A percentile compares a stretch with the other conserved stretches of the same genome.
Conservation (phyloP, 179 eudicot genomes). For the Beta lomatogona region DNA sequence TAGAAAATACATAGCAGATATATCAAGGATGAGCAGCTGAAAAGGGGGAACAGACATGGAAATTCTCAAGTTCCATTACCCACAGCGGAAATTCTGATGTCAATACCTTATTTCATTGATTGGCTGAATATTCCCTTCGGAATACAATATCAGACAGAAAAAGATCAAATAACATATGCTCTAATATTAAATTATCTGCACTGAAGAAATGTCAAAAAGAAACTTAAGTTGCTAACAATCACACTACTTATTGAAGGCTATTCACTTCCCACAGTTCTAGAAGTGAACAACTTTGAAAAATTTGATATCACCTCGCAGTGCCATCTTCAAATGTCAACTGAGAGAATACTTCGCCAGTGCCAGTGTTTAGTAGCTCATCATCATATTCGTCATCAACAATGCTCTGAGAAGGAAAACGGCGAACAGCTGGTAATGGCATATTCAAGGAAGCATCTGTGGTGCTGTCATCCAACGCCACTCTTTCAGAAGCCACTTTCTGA, state of each 20-base stretch:
- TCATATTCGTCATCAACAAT: slow-evolving; percentile 15
- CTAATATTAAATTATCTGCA: too few species aligned
- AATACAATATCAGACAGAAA: too few species aligned
- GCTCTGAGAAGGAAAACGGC: slow-evolving; percentile 41
- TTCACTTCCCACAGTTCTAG: not conserved
- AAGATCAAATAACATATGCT: too few species aligned
- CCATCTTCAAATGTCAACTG: slow-evolving; percentile 37
- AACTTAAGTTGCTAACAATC: not conserved
- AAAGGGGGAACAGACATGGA: not conserved
- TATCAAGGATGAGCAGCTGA: not conserved
- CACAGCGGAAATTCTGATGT: too few species aligned
- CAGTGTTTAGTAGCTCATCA: not conserved
- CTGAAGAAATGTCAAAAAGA: not conserved
- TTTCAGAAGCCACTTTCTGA: slow-evolving; percentile 24
- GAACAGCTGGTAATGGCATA: slow-evolving; percentile 38
- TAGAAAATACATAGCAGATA: not conserved
- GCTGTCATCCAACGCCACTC: slow-evolving; percentile 42
- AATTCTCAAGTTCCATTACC: not conserved
- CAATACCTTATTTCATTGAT: too few species aligned
- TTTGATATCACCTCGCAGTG: slow-evolving; percentile 21
- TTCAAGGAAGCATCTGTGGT: slow-evolving; percentile 44
- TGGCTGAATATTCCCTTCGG: too few species aligned
- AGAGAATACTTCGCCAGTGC: slow-evolving; percentile 41
- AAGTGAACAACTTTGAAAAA: not conserved
- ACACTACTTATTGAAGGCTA: not conserved